These are phyloP conservation scores for Mycothermus thermophilus DNA, from an alignment of 495 filamentous ascomycete species.

Conservation along the genomic window DNA sequence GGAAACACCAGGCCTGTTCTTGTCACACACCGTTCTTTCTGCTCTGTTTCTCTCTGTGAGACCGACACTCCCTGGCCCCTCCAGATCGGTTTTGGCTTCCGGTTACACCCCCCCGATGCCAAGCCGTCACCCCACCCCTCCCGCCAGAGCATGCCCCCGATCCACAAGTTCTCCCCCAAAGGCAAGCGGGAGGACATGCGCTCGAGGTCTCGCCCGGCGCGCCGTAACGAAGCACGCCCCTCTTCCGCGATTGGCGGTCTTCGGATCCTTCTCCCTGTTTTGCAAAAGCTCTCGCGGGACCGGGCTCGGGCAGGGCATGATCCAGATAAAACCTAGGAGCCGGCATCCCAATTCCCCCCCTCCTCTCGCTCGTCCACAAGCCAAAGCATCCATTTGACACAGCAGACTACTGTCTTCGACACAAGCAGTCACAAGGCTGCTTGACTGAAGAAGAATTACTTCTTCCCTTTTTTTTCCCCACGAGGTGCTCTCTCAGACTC, in stretches of 20 bases:
- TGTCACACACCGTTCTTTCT: conserved; percentile 7
- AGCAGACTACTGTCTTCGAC: conserved; percentile 11
- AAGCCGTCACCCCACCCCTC: conserved; percentile 7
- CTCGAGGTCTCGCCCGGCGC: conserved; percentile 17
- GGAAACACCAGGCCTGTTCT: background rate
- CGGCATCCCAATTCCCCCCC: conserved; percentile 12
- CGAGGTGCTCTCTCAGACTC: conserved; percentile 5
- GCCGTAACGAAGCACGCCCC: conserved; percentile 8
- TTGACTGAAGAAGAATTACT: conserved; percentile 4
- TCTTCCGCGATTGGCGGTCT: conserved; percentile 12
- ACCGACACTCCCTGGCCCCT: conserved; percentile 10
- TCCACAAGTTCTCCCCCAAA: conserved; percentile 12
- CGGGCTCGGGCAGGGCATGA: conserved; percentile 14
- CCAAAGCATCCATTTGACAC: conserved; percentile 10
- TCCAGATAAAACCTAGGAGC: conserved; percentile 14
- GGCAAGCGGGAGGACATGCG: conserved; percentile 17
- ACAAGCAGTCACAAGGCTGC: conserved; percentile 18
- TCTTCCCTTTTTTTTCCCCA: background rate
- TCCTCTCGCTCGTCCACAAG: conserved; percentile 14
- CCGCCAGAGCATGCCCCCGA: conserved; percentile 12
- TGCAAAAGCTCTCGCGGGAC: conserved; percentile 14
- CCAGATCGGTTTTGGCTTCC: conserved; percentile 18
- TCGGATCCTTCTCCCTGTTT: conserved; percentile 12
- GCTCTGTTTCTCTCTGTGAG: conserved; percentile 8
- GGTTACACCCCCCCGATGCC: conserved; percentile 10